These are phyloP conservation scores for Erythrophleum fordii DNA, from an alignment of 306 rosid species.

Conservation along the genomic window DNA sequence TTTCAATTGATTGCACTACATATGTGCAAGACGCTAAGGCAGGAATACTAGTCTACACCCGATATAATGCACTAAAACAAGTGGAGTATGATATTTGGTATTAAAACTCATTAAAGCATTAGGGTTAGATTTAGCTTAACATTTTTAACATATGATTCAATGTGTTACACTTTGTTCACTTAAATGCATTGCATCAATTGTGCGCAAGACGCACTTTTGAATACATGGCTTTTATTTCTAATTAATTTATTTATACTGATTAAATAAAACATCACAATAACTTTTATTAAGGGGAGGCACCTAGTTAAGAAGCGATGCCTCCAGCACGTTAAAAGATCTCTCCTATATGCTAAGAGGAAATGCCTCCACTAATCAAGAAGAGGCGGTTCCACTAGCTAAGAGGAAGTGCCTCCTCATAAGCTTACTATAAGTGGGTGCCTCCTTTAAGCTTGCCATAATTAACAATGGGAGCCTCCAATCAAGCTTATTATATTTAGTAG, in stretches of 20 bases:
- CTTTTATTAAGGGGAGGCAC: neutral
- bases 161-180: neutral
- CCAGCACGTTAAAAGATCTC: too few species aligned
- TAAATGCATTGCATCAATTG: neutral
- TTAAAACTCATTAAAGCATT: constrained; percentile 18
- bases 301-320: neutral
- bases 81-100: constrained; percentile 20
- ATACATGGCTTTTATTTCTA: neutral
- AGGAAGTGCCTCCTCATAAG: neutral
- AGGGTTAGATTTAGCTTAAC: constrained; percentile 6
- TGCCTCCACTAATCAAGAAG: neutral
- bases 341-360: neutral
- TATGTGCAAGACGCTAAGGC: neutral
- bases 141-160: neutral
- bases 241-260: neutral
- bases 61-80: constrained; percentile 10
- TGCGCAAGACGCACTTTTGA: neutral
- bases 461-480: neutral
- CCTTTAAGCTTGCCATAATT: neutral
- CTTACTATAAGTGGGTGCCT: neutral
- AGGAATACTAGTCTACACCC: neutral
- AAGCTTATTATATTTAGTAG: neutral
- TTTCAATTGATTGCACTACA: neutral
- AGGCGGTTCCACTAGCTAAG: neutral
- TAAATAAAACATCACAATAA: neutral